Conservation (phyloP, 1,284 basidiomycete genomes). For the Malassezia dermatis region DNA sequence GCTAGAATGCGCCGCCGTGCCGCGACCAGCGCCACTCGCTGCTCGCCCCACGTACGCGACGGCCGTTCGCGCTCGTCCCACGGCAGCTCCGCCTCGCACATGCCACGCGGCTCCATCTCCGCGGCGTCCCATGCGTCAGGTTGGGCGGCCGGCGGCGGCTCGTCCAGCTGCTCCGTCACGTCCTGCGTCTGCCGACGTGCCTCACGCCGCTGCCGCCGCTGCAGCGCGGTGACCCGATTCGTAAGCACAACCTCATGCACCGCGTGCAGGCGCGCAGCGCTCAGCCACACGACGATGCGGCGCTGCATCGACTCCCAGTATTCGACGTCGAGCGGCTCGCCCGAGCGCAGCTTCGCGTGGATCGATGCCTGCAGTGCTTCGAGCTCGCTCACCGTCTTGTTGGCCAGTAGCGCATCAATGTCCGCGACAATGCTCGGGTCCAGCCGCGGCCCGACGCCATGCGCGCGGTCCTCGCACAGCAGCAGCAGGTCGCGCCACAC, state of each 20-base stretch:
- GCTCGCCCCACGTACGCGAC: constrained; percentile 19
- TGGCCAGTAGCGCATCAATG: constrained; percentile 36
- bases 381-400: constrained; percentile 57
- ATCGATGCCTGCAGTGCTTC: constrained; percentile 72
- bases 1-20: constrained; percentile 25
- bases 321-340: constrained; percentile 89
- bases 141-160: constrained; percentile 25
- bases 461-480: constrained; percentile 72
- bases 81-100: constrained; percentile 19
- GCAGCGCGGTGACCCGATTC: constrained; percentile 86
- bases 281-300: constrained; percentile 91
- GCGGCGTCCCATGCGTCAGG: constrained; percentile 5
- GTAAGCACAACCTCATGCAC: constrained; percentile 91
- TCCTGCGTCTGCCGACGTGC: constrained; percentile 79
- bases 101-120: constrained; percentile 35
- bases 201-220: constrained; percentile 87
- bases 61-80: constrained; percentile 29
- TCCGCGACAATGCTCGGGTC: constrained; percentile 34
- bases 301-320: constrained; percentile 92
- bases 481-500: constrained; percentile 99
- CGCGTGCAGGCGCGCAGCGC: constrained; percentile 84
- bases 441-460: constrained; percentile 14
- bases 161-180: constrained; percentile 60
- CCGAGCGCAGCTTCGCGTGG: constrained; percentile 73
- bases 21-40: constrained; percentile 22